Evolutionary conservation across 352 stramenopile species (phyloP), one percentile per base, ranked within the genome.

Genomic region (Phytophthora ramorum): DNA sequence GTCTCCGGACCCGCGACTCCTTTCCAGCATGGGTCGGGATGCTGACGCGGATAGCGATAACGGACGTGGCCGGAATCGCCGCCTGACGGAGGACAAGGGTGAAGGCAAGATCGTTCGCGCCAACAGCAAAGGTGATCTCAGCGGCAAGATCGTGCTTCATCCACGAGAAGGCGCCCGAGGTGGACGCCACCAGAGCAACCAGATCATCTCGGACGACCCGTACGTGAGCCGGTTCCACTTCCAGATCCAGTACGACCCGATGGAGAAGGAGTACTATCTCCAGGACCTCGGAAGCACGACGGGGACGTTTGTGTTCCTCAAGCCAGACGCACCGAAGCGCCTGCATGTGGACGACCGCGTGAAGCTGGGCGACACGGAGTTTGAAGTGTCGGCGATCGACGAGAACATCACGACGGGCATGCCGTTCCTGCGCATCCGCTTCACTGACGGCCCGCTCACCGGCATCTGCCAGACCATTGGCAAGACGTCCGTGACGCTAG

Each of bases 181-280:
- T 34, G 87, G 87, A 30, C 87, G 87, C 14, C 84, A 94, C 58
- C 70, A 85, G 30, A 91, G 74, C 71, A 96, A 94, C 63, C 84
- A 94, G 57, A 94, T 96, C 66, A 89, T 96, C 52, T 87, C 90
- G 35, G 81, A 96, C 66, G 87, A 96, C 48, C 83, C 82, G 62
- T 92, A 87, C 67, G 87, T 96, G 64, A 93, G 84, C 28, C 85
- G 87, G 5, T 85, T 82, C 48, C 87, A 96, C 49, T 96, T 96
- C 61, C 75, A 81, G 54, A 89, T 96, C 57, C 73, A 78, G 49
- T 96, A 92, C 62, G 85, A 94, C 46, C 62, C 81, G 14, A 79
- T 92, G 61, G 85, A 95, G 66, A 93, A 93, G 56, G 85, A 91
- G 54, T 96, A 93, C 55, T 95, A 79, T 58, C 66, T 96, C 2